phyloP scores from a whole-genome alignment of 1,284 basidiomycete species.

The Ustilago sp. region DNA sequence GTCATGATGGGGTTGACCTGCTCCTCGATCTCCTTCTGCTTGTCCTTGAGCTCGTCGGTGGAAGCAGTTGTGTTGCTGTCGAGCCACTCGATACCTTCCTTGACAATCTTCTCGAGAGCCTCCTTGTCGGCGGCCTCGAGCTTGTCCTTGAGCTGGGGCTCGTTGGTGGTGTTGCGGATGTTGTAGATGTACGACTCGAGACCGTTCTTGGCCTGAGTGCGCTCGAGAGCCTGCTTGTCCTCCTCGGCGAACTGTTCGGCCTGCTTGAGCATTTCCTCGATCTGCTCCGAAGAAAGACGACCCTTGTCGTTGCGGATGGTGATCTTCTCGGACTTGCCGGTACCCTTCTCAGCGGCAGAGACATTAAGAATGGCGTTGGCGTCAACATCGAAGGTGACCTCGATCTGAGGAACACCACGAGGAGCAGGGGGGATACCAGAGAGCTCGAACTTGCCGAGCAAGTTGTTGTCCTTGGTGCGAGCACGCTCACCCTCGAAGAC shows the following conservation, averaged over 20 bases:
- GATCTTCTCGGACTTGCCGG: conserved; percentile 91
- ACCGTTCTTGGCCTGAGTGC: conserved; percentile 82
- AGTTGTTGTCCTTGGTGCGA: conserved; percentile 98
- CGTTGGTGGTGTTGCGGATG: conserved; percentile 80
- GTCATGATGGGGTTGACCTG: conserved; percentile 95
- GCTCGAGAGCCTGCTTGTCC: conserved; percentile 73
- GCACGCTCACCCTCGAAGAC: conserved; percentile 99
- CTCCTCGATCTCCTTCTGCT: conserved; percentile 94
- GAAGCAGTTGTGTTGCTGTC: conserved; percentile 88
- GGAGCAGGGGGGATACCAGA: conserved; percentile 97
- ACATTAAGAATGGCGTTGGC: conserved; percentile 99
- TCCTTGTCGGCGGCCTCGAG: conserved; percentile 88
- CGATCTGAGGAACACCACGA: conserved; percentile 97
- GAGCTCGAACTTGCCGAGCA: conserved; percentile 98
- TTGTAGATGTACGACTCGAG: conserved; percentile 96
- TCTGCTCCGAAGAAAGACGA: conserved; percentile 96
- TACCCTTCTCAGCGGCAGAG: conserved; percentile 95
- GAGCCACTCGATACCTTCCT: conserved; percentile 89
- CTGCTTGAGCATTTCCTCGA: conserved; percentile 84
- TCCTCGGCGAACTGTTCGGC: conserved; percentile 81
- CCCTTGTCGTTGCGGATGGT: conserved; percentile 99
- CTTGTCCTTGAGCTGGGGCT: conserved; percentile 75
- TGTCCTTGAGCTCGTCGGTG: conserved; percentile 94
- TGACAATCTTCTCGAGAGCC: conserved; percentile 84
- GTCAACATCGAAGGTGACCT: conserved; percentile 98